A percentile compares a stretch with the other conserved stretches of the same genome.
Conservation (phyloP, 139 green algal genomes). For the Coelastrella sp. region DNA sequence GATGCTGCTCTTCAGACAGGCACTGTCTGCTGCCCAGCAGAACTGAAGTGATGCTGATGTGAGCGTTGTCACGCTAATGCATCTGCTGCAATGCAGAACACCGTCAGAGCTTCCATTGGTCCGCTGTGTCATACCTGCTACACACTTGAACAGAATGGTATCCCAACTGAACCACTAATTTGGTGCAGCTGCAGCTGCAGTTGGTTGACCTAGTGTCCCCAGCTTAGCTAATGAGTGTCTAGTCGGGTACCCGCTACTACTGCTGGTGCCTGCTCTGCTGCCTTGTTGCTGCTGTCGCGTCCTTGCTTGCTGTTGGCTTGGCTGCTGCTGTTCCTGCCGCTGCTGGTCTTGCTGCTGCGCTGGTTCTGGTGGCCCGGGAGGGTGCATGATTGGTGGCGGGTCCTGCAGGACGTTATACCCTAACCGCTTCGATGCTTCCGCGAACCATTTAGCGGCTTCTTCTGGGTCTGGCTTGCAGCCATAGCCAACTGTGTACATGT, state of each 20-base stretch:
- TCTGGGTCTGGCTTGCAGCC: constrained; percentile 34
- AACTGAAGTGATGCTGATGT: no score
- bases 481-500: constrained; percentile 42
- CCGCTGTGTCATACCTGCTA: no score
- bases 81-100: no score
- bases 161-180: no score
- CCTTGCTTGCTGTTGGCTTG: neutral
- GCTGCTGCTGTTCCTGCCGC: constrained; percentile 21
- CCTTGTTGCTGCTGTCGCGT: neutral
- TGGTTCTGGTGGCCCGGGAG: neutral
- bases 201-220: no score
- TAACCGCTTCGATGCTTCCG: constrained; percentile 34
- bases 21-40: no score
- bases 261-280: constrained; percentile 3
- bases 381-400: constrained; percentile 8
- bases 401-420: constrained; percentile 37
- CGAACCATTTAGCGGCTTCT: constrained; percentile 34
- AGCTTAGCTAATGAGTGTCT: neutral
- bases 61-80: no score
- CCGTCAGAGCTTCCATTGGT: no score
- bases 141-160: no score
- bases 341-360: constrained; percentile 22
- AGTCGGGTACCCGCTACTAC: neutral
- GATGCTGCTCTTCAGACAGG: no score
- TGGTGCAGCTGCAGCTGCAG: no score